Evolutionary conservation across 2,329 filamentous ascomycete species (phyloP).

Genomic region (Talaromyces funiculosus): DNA sequence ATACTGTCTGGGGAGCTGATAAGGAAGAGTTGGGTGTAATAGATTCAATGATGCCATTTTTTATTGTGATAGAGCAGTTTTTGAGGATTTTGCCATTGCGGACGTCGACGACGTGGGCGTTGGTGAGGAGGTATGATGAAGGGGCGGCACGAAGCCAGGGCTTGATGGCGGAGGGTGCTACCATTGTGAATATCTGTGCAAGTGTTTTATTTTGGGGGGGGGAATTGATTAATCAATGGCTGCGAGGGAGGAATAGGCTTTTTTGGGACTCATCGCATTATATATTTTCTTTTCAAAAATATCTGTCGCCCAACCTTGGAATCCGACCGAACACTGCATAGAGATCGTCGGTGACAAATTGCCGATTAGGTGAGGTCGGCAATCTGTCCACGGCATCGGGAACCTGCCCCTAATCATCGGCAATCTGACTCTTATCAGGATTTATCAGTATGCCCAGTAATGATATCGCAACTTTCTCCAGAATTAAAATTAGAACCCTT

Average conservation of each 20-base stretch:
- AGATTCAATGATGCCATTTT: slow-evolving; percentile 29
- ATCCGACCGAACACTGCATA: not conserved
- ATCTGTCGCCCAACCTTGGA: not conserved
- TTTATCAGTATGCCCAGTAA: not conserved
- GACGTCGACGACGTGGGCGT: slow-evolving; percentile 40
- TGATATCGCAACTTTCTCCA: slow-evolving; percentile 1
- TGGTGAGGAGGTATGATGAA: slow-evolving; percentile 7
- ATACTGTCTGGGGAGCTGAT: not conserved
- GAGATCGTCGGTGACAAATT: not conserved
- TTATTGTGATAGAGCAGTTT: slow-evolving; percentile 28
- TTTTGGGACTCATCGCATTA: not conserved
- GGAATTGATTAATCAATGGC: not conserved
- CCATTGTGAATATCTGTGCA: not conserved
- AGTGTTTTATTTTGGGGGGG: not conserved
- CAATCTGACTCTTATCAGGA: slow-evolving; percentile 4
- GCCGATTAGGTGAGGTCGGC: not conserved
- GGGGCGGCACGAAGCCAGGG: slow-evolving; percentile 3
- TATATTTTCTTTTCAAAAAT: not conserved
- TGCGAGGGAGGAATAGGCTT: not conserved
- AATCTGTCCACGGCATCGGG: not conserved
- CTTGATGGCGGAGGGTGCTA: not conserved
- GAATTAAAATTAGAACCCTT: not conserved
- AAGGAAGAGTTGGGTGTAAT: slow-evolving; percentile 11
- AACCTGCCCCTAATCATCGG: not conserved
- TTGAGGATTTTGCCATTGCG: slow-evolving; percentile 26